phyloP scores from a whole-genome alignment of 352 stramenopile species.

The Phytophthora pisi region DNA sequence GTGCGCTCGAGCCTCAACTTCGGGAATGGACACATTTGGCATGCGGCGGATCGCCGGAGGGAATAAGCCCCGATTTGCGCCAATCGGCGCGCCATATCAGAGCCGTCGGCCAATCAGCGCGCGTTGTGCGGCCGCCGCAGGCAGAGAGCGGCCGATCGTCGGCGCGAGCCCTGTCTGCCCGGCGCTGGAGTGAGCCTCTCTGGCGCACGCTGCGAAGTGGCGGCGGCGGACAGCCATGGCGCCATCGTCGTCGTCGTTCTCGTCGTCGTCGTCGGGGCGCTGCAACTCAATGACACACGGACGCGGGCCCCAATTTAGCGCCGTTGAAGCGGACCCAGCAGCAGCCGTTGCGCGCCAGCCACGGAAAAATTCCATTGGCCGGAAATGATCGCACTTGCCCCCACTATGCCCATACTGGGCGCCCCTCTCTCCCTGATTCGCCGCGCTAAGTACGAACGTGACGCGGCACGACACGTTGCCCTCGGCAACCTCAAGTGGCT shows the following conservation, averaged over 20 bases:
- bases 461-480: background rate
- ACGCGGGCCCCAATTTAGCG: background rate
- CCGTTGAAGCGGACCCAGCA: background rate
- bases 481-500: too few relatives aligned
- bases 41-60: constrained; percentile 22
- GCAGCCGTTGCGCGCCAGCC: constrained; percentile 2
- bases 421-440: constrained; percentile 21
- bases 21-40: constrained; percentile 47
- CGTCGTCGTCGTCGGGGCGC: background rate
- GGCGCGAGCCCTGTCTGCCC: constrained; percentile 26
- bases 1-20: constrained; percentile 41
- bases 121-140: background rate
- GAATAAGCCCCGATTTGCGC: constrained; percentile 4
- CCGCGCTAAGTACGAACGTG: background rate
- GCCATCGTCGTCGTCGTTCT: background rate
- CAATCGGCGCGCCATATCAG: constrained; percentile 23
- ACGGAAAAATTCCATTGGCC: constrained; percentile 36
- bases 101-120: constrained; percentile 20
- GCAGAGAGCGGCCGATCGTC: constrained; percentile 21
- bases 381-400: constrained; percentile 24
- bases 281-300: background rate
- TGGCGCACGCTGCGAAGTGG: constrained; percentile 32
- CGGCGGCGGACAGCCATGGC: constrained; percentile 16
- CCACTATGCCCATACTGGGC: constrained; percentile 1
- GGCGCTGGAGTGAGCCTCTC: constrained; percentile 21